Evolutionary conservation across 352 stramenopile genomes (phyloP).

Genomic region (Phytophthora gonapodyides): DNA sequence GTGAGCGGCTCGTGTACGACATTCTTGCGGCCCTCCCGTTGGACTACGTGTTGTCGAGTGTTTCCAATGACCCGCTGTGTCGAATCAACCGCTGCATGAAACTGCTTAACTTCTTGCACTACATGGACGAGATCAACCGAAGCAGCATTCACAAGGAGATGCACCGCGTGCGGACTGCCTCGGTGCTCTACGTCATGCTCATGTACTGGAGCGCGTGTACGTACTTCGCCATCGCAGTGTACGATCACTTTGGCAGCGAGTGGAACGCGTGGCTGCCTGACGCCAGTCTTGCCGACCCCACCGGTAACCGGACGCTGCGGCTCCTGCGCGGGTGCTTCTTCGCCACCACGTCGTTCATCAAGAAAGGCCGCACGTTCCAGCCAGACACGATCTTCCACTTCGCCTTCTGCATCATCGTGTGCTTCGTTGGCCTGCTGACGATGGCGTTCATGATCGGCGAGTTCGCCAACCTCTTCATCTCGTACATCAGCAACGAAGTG

Average conservation of each 20-base stretch:
- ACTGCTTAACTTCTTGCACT: constrained; percentile 51
- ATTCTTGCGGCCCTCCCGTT: constrained; percentile 49
- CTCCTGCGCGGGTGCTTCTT: constrained; percentile 64
- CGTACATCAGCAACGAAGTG: constrained; percentile 73
- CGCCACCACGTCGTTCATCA: constrained; percentile 63
- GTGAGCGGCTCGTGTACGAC: constrained; percentile 48
- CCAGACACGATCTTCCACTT: constrained; percentile 51
- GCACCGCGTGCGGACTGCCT: constrained; percentile 50
- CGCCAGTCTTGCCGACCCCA: constrained; percentile 33
- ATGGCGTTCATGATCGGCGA: constrained; percentile 82
- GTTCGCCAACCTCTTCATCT: constrained; percentile 72
- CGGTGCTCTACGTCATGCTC: constrained; percentile 52
- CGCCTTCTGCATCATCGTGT: constrained; percentile 53
- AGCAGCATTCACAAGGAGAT: constrained; percentile 66
- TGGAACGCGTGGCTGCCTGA: constrained; percentile 62
- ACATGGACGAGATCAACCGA: constrained; percentile 68
- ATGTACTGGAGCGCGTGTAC: constrained; percentile 68
- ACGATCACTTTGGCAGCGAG: constrained; percentile 45
- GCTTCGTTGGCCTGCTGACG: constrained; percentile 55
- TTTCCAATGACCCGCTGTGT: constrained; percentile 38
- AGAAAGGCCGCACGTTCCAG: constrained; percentile 62
- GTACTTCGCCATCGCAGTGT: constrained; percentile 60
- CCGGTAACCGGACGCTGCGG: constrained; percentile 40
- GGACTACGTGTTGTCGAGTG: constrained; percentile 46
- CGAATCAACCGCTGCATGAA: constrained; percentile 58